phyloP scores from a whole-genome alignment of 805 yeast species.

The Yarrowia divulgata region DNA sequence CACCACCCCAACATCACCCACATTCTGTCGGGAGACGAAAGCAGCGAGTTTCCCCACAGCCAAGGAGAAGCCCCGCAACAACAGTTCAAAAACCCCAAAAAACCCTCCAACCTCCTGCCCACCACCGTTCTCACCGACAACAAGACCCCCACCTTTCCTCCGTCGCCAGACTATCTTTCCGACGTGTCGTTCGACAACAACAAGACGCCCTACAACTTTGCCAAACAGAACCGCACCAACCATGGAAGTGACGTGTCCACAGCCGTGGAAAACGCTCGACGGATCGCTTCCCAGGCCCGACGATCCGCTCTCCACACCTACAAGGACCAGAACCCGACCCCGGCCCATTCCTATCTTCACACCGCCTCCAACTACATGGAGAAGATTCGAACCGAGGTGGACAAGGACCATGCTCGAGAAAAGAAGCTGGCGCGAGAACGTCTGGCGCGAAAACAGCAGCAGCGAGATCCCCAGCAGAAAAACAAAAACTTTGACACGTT shows the following conservation, averaged over 20 bases:
- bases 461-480: too few species aligned
- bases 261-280: neutral
- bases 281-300: neutral
- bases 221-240: neutral
- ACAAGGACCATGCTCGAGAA: neutral
- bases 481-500: neutral
- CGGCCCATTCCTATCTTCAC: neutral
- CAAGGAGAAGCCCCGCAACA: too few species aligned
- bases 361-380: neutral
- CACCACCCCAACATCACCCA: neutral
- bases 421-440: neutral
- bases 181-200: neutral
- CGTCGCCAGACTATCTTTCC: neutral
- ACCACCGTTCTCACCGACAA: neutral
- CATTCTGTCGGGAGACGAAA: neutral
- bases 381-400: neutral
- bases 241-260: neutral
- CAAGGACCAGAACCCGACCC: neutral
- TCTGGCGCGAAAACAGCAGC: neutral
- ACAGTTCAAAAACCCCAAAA: neutral
- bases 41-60: too few species aligned
- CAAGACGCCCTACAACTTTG: neutral
- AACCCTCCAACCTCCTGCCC: neutral
- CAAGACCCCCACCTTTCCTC: neutral
- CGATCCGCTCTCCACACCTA: neutral